Percentiles rank a stretch among this genome's conserved stretches.
These are phyloP conservation scores for Capronia epimyces DNA, from an alignment of 2,329 filamentous ascomycete species.

Conservation along the genomic window DNA sequence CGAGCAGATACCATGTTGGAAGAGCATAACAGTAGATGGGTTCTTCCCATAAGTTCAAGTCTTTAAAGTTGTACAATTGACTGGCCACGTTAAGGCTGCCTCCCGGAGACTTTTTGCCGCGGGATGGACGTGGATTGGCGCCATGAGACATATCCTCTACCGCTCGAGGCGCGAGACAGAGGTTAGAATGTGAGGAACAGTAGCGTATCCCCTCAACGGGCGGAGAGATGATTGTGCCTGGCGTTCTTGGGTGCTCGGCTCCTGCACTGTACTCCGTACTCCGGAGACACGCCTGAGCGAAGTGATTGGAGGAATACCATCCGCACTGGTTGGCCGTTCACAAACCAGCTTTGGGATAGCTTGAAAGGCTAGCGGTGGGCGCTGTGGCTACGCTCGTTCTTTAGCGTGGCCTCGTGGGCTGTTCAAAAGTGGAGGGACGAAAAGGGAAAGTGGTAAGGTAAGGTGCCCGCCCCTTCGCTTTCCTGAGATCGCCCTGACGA, in stretches of 20 bases:
- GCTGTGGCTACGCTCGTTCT: conserved; percentile 19
- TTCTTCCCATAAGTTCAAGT: not conserved
- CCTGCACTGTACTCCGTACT: no score
- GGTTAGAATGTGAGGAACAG: no score
- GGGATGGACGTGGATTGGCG: not conserved
- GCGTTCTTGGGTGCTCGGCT: no score
- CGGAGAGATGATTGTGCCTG: no score
- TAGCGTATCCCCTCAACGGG: no score
- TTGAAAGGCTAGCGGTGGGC: not conserved
- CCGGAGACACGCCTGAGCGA: no score
- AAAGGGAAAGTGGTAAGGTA: conserved; percentile 9
- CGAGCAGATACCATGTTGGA: no score
- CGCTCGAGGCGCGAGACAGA: no score
- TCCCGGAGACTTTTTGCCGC: not conserved
- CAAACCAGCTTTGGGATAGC: not conserved
- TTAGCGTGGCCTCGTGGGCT: conserved; percentile 14
- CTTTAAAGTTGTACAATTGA: not conserved
- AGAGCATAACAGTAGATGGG: no score
- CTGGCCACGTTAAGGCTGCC: not conserved
- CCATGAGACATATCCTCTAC: not conserved
- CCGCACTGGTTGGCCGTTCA: not conserved
- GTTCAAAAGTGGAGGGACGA: not conserved
- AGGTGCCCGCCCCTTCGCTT: conserved; percentile 5
- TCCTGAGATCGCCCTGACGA: no score
- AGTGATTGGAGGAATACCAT: no score